Base-by-base conservation (phyloP, 139 green algal genomes). In the Mesotaenium endlicherianum region DNA sequence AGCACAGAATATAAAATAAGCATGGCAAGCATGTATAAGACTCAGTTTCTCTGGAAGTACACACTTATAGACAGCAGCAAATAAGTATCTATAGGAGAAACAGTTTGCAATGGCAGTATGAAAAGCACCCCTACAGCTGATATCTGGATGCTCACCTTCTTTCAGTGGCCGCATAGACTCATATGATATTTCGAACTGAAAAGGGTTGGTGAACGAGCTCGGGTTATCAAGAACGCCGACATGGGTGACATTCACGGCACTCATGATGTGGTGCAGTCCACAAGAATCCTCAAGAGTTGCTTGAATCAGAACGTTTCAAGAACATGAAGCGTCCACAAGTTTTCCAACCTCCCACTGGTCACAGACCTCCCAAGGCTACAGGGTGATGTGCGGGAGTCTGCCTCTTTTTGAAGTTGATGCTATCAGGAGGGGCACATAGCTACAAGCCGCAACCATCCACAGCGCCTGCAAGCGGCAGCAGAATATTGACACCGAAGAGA, bases 151-250 rank as follows among this genome's bases (percentile, higher is more conserved):
- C 72, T n/a, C 30, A 67, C 50, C 72, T 74, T 69, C 72, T 36
- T 80, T 72, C 41, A 67, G n/a, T 5, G 34, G 34, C 0, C 49
- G 72, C n/a, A 80, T 41, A 89, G 95, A 98, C 75, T 98, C 95
- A 76, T 99, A 99, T 82, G 95, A 91, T 17, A 99, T 98, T 60
- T 98, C 94, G 78, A 99, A 96, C 53, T 97, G 90, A 0, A 99
- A 88, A 0, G 93, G 93, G 45, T 94, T 93, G 1, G 70, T 86
- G 79, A 97, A 97, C 0, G 82, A 42, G 1, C 90, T 88, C 1
- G 94, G 95, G 76, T 99, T 98, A 86, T 95, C 92, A 40, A 97
- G 85, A 11, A 98, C 93, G 39, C 91, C 81, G 0, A 99, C 95
- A 3, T 87, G 78, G 0, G 91, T 93, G 26, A 99, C 90, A 80